phyloP scores from a whole-genome alignment of 768 basidiomycete genomes.

The Russula ochroleuca region DNA sequence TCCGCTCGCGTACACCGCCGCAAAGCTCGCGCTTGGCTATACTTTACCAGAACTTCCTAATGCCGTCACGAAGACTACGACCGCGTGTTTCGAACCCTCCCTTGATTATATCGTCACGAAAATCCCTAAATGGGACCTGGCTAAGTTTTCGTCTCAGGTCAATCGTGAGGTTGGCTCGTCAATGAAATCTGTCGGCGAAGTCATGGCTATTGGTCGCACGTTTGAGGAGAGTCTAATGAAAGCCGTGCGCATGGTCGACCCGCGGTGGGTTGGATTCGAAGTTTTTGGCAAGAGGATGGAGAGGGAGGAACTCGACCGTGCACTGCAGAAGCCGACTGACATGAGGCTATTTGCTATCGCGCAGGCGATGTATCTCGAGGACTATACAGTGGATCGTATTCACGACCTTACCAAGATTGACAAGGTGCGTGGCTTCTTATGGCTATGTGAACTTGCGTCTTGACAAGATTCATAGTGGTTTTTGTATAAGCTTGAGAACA shows the following conservation, averaged over 20 bases:
- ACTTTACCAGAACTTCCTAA: conserved; percentile 98
- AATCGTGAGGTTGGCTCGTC: conserved; percentile 92
- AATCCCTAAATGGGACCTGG: conserved; percentile 99
- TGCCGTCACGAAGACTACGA: conserved; percentile 98
- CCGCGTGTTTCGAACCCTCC: conserved; percentile 98
- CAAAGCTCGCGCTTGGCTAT: conserved; percentile 96
- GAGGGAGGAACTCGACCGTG: conserved; percentile 71
- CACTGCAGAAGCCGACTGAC: conserved; percentile 82
- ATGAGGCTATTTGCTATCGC: conserved; percentile 96
- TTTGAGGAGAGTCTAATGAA: conserved; percentile 99
- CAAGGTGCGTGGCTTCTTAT: conserved; percentile 51
- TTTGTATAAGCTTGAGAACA: conserved; percentile 98
- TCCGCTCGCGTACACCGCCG: conserved; percentile 97
- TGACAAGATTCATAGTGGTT: conserved; percentile 64
- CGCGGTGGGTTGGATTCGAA: conserved; percentile 94
- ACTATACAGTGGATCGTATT: conserved; percentile 83
- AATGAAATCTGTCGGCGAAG: conserved; percentile 99
- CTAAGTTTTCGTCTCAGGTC: conserved; percentile 93
- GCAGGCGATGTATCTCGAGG: conserved; percentile 93
- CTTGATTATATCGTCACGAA: conserved; percentile 99
- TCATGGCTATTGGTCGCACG: conserved; percentile 99
- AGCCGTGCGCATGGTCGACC: conserved; percentile 96
- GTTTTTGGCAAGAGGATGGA: conserved; percentile 71
- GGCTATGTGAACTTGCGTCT: not conserved
- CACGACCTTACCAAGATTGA: conserved; percentile 98